These are phyloP conservation scores for Phalaenopsis equestris DNA, from an alignment of 106 monocot genomes.

Conservation along the genomic window DNA sequence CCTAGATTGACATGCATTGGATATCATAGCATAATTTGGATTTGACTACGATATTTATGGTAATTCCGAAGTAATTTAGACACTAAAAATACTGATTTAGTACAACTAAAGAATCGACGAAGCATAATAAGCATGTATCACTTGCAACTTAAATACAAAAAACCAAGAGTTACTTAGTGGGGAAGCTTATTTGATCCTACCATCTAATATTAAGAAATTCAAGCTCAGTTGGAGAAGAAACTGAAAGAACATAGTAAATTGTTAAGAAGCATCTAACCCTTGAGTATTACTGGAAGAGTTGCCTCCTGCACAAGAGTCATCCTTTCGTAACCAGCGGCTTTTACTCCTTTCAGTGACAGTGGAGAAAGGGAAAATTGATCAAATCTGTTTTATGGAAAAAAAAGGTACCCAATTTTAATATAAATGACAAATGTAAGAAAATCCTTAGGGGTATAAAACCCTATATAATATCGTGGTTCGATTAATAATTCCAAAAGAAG, in stretches of 20 bases:
- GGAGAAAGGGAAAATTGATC: constrained; percentile 85
- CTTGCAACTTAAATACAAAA: neutral
- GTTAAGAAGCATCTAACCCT: constrained; percentile 39
- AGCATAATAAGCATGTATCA: neutral
- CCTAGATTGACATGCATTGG: neutral
- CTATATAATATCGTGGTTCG: neutral
- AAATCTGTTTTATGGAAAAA: constrained; percentile 43
- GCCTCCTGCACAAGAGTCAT: constrained; percentile 96
- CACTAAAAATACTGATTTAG: neutral
- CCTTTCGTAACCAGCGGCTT: constrained; percentile 87
- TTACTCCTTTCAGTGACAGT: constrained; percentile 77
- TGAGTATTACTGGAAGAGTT: constrained; percentile 85
- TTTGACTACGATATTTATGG: neutral
- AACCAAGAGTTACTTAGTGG: neutral
- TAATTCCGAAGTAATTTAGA: neutral
- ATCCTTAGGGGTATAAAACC: neutral
- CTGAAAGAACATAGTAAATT: neutral
- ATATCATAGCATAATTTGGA: neutral
- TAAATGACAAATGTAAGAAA: neutral
- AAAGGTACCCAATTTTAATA: neutral
- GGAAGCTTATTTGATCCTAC: neutral
- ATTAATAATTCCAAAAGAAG: neutral
- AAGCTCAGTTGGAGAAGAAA: constrained; percentile 1
- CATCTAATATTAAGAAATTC: neutral
- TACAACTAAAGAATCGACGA: neutral